Percentiles rank a stretch among this genome's conserved stretches.
phyloP scores from a whole-genome alignment of 805 yeast genomes.

The Myxozyma sirexii region DNA sequence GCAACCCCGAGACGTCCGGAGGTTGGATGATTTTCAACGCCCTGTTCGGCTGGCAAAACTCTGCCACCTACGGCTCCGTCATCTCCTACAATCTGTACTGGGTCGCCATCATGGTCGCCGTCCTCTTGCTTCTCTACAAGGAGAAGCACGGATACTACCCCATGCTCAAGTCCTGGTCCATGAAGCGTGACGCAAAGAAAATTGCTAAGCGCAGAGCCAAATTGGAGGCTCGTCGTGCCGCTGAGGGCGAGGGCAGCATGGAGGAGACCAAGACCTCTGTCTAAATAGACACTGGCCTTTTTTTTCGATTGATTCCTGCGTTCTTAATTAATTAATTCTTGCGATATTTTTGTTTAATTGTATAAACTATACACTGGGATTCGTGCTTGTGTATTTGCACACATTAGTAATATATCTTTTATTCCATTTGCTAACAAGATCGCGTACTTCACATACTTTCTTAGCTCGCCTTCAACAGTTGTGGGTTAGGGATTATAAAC shows the following conservation, averaged over 20 bases:
- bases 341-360: not conserved
- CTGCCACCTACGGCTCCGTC: constrained; percentile 92
- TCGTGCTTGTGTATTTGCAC: not conserved
- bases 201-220: constrained; percentile 15
- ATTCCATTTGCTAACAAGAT: too few species aligned
- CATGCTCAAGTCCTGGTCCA: constrained; percentile 1
- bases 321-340: not conserved
- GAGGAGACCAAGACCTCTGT: constrained; percentile 7
- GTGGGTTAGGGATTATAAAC: too few species aligned
- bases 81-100: constrained; percentile 87
- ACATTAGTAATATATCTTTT: too few species aligned
- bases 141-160: constrained; percentile 64
- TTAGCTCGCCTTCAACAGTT: too few species aligned
- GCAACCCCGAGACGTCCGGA: constrained; percentile 78
- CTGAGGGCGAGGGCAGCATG: not conserved
- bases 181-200: constrained; percentile 13
- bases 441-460: too few species aligned
- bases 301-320: not conserved
- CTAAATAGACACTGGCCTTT: not conserved
- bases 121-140: constrained; percentile 70
- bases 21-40: constrained; percentile 99
- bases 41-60: constrained; percentile 89
- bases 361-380: not conserved
- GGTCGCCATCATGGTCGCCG: constrained; percentile 61
- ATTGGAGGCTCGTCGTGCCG: constrained; percentile 7